phyloP scores from a whole-genome alignment of 1,284 basidiomycete genomes.

The Trichosporon ovoides region DNA sequence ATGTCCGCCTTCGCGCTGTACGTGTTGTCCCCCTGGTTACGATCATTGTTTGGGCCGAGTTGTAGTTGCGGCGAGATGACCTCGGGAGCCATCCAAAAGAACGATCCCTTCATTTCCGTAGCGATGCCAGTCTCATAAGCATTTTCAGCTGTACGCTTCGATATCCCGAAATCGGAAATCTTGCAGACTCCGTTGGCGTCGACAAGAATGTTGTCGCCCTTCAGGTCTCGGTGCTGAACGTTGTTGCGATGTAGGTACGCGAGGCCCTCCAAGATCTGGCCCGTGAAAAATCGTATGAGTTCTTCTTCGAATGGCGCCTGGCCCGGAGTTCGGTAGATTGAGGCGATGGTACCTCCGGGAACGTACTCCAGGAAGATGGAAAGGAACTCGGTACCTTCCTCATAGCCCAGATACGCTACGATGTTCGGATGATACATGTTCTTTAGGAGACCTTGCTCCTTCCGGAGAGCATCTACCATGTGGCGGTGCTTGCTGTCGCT shows the following conservation, averaged over 20 bases:
- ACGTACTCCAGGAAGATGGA: constrained; percentile 99
- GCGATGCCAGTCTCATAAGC: constrained; percentile 70
- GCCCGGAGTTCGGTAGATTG: constrained; percentile 84
- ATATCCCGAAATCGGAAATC: constrained; percentile 91
- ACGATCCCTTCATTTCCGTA: constrained; percentile 91
- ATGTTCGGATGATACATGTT: constrained; percentile 96
- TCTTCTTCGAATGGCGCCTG: constrained; percentile 66
- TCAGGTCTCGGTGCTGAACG: constrained; percentile 94
- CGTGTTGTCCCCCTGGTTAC: constrained; percentile 52
- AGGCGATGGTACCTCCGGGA: constrained; percentile 92
- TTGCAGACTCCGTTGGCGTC: constrained; percentile 91
- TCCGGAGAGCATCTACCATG: constrained; percentile 84
- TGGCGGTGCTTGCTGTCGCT: constrained; percentile 77
- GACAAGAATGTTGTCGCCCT: constrained; percentile 97
- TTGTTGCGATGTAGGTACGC: constrained; percentile 88
- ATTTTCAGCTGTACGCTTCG: constrained; percentile 71
- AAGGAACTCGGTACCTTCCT: constrained; percentile 77
- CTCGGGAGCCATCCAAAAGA: constrained; percentile 99
- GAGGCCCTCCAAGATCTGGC: constrained; percentile 85
- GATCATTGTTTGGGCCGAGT: constrained; percentile 28
- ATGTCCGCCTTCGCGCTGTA: constrained; percentile 98
- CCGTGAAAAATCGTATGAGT: constrained; percentile 86
- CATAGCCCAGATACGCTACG: constrained; percentile 81
- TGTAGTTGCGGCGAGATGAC: constrained; percentile 65
- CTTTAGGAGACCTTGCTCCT: constrained; percentile 91